Conservation (phyloP, 2,329 filamentous ascomycete genomes). For the Penicillium polonicum region DNA sequence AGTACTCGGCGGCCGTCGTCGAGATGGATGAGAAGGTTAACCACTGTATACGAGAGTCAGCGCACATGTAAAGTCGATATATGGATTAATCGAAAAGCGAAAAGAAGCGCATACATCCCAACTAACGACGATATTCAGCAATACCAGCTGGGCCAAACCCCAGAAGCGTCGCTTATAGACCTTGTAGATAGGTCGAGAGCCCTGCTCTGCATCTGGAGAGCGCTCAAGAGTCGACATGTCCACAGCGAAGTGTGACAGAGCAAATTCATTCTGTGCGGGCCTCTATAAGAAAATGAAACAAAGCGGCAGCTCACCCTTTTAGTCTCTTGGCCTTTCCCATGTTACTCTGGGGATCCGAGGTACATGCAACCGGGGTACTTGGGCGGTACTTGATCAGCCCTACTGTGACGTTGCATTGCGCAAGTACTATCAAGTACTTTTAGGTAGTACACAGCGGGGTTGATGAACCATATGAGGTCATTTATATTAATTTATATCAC, state of each 20-base stretch:
- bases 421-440: background rate
- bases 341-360: constrained; percentile 4
- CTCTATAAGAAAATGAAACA: background rate
- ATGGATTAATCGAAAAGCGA: background rate
- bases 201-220: constrained; percentile 11
- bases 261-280: background rate
- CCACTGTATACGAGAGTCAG: constrained; percentile 59
- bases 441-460: background rate
- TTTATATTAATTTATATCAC: background rate
- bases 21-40: constrained; percentile 87
- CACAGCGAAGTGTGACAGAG: background rate
- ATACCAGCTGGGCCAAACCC: constrained; percentile 75
- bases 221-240: constrained; percentile 9
- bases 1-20: constrained; percentile 70
- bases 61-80: background rate
- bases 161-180: constrained; percentile 88
- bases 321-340: background rate
- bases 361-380: constrained; percentile 3
- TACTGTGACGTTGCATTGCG: background rate
- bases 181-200: constrained; percentile 41
- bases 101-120: constrained; percentile 72
- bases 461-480: background rate
- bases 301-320: background rate
- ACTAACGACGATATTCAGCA: constrained; percentile 89
- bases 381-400: background rate